Conservation (phyloP, 1,284 basidiomycete genomes). For the Pseudozyma sp. region DNA sequence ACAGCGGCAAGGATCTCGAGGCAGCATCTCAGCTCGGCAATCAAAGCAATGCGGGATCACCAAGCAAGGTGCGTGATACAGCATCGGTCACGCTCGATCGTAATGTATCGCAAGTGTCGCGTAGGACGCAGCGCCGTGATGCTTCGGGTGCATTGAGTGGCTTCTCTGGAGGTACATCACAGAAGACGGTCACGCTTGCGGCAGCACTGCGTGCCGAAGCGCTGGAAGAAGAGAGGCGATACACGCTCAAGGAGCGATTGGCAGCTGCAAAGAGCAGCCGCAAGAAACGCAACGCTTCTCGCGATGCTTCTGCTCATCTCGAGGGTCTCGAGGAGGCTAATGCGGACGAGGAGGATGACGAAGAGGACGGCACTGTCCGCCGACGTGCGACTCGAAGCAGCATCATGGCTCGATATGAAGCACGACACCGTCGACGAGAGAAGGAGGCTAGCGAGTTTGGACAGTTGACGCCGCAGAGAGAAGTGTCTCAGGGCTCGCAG, state of each 20-base stretch:
- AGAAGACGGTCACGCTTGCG: constrained; percentile 52
- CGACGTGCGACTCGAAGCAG: constrained; percentile 14
- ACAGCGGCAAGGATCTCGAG: neutral
- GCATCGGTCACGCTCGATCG: constrained; percentile 19
- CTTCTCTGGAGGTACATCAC: constrained; percentile 28
- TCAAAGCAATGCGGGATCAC: constrained; percentile 1
- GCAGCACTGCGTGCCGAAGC: constrained; percentile 60
- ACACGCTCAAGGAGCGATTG: constrained; percentile 45
- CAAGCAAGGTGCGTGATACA: constrained; percentile 15
- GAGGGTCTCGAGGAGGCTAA: constrained; percentile 29
- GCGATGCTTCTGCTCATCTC: constrained; percentile 20
- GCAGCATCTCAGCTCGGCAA: constrained; percentile 1
- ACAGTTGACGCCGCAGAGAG: constrained; percentile 21
- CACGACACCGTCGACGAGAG: constrained; percentile 24
- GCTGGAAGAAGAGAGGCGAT: constrained; percentile 56
- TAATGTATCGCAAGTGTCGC: constrained; percentile 19
- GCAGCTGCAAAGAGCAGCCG: constrained; percentile 16
- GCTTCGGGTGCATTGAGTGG: constrained; percentile 41
- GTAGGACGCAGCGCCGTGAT: constrained; percentile 33
- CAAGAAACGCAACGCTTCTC: constrained; percentile 29
- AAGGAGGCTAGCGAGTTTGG: constrained; percentile 43
- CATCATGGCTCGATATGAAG: constrained; percentile 53
- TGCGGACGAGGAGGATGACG: constrained; percentile 18
- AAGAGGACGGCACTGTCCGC: constrained; percentile 10
- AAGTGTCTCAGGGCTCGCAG: constrained; percentile 23